Conservation (phyloP, 169 alveolate genomes). For the Eimeria praecox region DNA sequence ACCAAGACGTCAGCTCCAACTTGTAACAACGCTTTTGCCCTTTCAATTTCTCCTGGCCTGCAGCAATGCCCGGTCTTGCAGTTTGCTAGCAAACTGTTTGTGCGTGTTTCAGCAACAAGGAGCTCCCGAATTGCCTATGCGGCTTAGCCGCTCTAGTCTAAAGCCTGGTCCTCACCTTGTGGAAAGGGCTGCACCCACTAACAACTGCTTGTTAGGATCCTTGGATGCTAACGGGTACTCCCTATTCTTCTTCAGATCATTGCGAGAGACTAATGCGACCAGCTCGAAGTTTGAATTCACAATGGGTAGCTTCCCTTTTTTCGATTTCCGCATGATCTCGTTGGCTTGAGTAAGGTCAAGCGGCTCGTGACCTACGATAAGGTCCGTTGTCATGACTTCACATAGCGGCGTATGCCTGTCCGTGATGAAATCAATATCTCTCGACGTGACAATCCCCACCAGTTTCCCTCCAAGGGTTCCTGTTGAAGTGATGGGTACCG, state of each 20-base stretch:
- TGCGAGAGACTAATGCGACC: constrained; percentile 93
- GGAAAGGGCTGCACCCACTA: constrained; percentile 93
- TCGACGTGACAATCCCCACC: constrained; percentile 92
- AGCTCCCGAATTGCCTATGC: neutral
- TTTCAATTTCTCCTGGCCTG: constrained; percentile 81
- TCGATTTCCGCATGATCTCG: constrained; percentile 87
- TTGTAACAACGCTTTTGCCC: constrained; percentile 85
- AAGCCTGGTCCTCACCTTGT: constrained; percentile 74
- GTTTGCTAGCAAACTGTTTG: constrained; percentile 21
- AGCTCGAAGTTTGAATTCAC: constrained; percentile 91
- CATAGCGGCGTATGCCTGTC: constrained; percentile 88
- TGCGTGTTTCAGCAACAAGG: neutral
- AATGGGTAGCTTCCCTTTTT: constrained; percentile 94
- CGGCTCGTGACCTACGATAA: constrained; percentile 90
- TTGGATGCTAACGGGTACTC: constrained; percentile 93
- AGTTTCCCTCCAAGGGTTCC: constrained; percentile 93
- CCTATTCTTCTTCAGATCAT: constrained; percentile 92
- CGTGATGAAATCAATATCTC: constrained; percentile 92
- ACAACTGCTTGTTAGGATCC: constrained; percentile 92
- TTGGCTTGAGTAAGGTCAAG: constrained; percentile 92
- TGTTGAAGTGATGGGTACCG: constrained; percentile 93
- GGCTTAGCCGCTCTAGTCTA: neutral
- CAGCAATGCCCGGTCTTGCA: neutral
- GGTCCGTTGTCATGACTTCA: constrained; percentile 92
- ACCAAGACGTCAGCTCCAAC: constrained; percentile 91